Conservation (phyloP, 495 filamentous ascomycete species). For the Penicillium pulvis region DNA sequence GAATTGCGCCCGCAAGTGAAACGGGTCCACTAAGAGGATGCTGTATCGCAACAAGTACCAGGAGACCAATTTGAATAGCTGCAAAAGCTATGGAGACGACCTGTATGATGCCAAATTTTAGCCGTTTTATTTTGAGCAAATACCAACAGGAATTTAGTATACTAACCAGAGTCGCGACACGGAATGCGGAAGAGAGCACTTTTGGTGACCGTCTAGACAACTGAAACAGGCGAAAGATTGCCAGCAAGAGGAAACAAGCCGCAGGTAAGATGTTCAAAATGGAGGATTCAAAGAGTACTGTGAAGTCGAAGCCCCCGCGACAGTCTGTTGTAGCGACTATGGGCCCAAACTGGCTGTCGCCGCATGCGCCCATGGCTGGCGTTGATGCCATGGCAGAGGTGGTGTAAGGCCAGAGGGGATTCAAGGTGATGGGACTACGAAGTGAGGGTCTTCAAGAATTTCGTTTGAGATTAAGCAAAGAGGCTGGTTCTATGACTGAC, state of each 20-base stretch:
- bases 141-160: not conserved
- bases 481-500: no score
- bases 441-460: no score
- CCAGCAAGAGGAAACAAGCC: conserved; percentile 41
- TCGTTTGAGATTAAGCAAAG: no score
- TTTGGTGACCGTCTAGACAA: conserved; percentile 39
- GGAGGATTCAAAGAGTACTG: conserved; percentile 49
- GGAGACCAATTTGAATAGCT: conserved; percentile 35
- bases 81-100: conserved; percentile 34
- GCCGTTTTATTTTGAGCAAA: not conserved
- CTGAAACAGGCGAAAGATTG: conserved; percentile 38
- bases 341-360: conserved; percentile 19
- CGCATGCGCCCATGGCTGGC: conserved; percentile 6
- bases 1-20: conserved; percentile 39
- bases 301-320: conserved; percentile 54
- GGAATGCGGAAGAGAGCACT: conserved; percentile 25
- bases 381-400: not conserved
- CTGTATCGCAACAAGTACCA: conserved; percentile 38
- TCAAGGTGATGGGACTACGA: no score
- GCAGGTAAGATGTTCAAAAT: conserved; percentile 49
- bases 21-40: conserved; percentile 25
- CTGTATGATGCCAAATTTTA: conserved; percentile 13
- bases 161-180: conserved; percentile 17
- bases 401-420: no score
- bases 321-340: conserved; percentile 24